These are phyloP conservation scores for Pogostemon cablin DNA, from an alignment of 257 asterid genomes.

Conservation along the genomic window DNA sequence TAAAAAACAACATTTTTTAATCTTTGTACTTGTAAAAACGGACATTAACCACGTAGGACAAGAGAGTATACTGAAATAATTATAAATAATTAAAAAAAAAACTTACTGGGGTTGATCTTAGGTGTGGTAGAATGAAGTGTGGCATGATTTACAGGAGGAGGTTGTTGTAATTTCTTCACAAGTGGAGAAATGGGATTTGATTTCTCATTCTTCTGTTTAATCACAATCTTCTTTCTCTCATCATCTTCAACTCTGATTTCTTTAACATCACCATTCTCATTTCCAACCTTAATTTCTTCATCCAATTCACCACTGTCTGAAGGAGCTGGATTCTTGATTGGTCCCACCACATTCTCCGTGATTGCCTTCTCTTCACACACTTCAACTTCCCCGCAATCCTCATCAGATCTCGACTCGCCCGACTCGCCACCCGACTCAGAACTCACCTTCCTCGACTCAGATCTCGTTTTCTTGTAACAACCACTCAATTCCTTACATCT, in stretches of 20 bases:
- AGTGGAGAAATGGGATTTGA: slow-evolving; percentile 43
- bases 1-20: too few species aligned
- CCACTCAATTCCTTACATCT: slow-evolving; percentile 38
- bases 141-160: slow-evolving; percentile 42
- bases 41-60: too few species aligned
- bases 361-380: slow-evolving; percentile 54
- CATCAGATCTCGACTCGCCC: slow-evolving; percentile 50
- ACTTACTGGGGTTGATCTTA: slow-evolving; percentile 51
- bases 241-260: slow-evolving; percentile 41
- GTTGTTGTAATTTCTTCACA: slow-evolving; percentile 42
- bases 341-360: slow-evolving; percentile 46
- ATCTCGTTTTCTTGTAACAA: slow-evolving; percentile 45
- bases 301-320: slow-evolving; percentile 34
- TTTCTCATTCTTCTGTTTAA: slow-evolving; percentile 44
- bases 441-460: slow-evolving; percentile 27
- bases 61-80: too few species aligned
- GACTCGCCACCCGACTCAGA: too few species aligned
- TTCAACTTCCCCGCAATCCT: slow-evolving; percentile 43
- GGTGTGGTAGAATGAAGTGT: slow-evolving; percentile 48
- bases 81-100: neutral
- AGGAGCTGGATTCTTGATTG: slow-evolving; percentile 28
- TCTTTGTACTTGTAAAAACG: too few species aligned
- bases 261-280: slow-evolving; percentile 44
- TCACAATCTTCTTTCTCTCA: slow-evolving; percentile 41
- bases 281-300: slow-evolving; percentile 43